phyloP scores from a whole-genome alignment of 768 basidiomycete genomes.

The Chalciporus sphaerocephalus region DNA sequence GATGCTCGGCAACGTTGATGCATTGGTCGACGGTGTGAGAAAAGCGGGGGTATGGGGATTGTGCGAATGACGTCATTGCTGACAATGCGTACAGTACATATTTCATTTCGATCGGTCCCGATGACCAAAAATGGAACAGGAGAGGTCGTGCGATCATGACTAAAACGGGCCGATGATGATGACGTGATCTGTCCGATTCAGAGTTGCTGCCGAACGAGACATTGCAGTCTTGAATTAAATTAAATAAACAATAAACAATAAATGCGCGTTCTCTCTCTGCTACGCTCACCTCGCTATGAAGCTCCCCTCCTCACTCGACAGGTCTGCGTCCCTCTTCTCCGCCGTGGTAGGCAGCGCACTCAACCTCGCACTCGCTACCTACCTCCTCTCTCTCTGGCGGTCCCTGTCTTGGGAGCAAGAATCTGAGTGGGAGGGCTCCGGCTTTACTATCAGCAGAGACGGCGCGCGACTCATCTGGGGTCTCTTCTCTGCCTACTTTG shows the following conservation, averaged over 20 bases:
- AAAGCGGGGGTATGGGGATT: conserved; percentile 88
- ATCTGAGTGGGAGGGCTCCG: conserved; percentile 46
- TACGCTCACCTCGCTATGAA: conserved; percentile 5
- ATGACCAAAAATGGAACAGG: not conserved
- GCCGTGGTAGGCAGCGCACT: conserved; percentile 38
- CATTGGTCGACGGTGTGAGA: conserved; percentile 80
- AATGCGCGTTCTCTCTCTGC: too few species aligned
- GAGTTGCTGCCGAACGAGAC: too few species aligned
- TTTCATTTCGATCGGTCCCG: not conserved
- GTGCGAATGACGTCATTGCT: conserved; percentile 32
- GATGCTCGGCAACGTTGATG: conserved; percentile 89
- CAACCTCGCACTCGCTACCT: conserved; percentile 38
- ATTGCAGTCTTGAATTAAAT: too few species aligned
- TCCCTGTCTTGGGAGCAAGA: conserved; percentile 45
- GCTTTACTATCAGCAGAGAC: conserved; percentile 39
- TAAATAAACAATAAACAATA: too few species aligned
- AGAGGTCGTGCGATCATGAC: too few species aligned
- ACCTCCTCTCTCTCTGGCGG: conserved; percentile 42
- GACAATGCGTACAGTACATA: not conserved
- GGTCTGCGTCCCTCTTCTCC: conserved; percentile 35
- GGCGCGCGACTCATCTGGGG: conserved; percentile 51
- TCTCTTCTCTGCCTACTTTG: conserved; percentile 63
- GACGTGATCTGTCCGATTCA: too few species aligned
- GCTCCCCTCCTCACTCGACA: conserved; percentile 14
- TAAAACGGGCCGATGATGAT: too few species aligned